phyloP scores from a whole-genome alignment of 805 yeast genomes.

The Wickerhamiella dianesei region DNA sequence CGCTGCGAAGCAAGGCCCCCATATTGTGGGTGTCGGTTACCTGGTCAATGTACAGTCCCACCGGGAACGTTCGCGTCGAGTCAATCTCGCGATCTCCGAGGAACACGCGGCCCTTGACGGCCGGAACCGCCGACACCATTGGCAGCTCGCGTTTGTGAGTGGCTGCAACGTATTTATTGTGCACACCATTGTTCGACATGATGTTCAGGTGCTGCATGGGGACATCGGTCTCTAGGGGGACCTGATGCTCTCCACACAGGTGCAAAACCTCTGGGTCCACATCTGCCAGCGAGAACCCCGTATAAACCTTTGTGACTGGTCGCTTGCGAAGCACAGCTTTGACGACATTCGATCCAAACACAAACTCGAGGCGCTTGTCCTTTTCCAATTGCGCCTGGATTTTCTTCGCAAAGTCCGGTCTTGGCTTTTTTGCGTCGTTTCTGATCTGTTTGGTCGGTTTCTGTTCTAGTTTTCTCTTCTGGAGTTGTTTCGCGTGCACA shows the following conservation, averaged over 20 bases:
- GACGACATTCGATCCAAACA: slow-evolving; percentile 68
- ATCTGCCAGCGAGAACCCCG: slow-evolving; percentile 30
- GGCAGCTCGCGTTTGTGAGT: slow-evolving; percentile 38
- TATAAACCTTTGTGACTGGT: slow-evolving; percentile 36
- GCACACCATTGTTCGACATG: slow-evolving; percentile 55
- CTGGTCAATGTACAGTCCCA: slow-evolving; percentile 67
- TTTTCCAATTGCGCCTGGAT: slow-evolving; percentile 3
- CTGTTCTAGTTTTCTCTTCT: slow-evolving; percentile 12
- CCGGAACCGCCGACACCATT: slow-evolving; percentile 5
- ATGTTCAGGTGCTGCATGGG: slow-evolving; percentile 43
- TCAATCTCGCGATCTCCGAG: not conserved
- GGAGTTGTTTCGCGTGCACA: slow-evolving; percentile 41
- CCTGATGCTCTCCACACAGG: slow-evolving; percentile 34
- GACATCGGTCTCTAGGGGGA: slow-evolving; percentile 28
- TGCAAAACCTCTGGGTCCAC: slow-evolving; percentile 31
- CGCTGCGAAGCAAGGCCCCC: slow-evolving; percentile 71
- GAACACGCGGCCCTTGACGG: not conserved
- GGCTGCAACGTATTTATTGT: slow-evolving; percentile 67
- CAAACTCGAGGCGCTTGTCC: slow-evolving; percentile 46
- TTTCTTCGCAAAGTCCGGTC: slow-evolving; percentile 11
- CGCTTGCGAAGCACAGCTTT: slow-evolving; percentile 54
- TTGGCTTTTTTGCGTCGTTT: slow-evolving; percentile 3
- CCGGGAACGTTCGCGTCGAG: slow-evolving; percentile 31
- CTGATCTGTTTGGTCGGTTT: slow-evolving; percentile 9
- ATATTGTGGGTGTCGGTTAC: slow-evolving; percentile 77